Conservation (phyloP, 1,139 yeast species). For the Nakaseomyces kungkrabaensis region DNA sequence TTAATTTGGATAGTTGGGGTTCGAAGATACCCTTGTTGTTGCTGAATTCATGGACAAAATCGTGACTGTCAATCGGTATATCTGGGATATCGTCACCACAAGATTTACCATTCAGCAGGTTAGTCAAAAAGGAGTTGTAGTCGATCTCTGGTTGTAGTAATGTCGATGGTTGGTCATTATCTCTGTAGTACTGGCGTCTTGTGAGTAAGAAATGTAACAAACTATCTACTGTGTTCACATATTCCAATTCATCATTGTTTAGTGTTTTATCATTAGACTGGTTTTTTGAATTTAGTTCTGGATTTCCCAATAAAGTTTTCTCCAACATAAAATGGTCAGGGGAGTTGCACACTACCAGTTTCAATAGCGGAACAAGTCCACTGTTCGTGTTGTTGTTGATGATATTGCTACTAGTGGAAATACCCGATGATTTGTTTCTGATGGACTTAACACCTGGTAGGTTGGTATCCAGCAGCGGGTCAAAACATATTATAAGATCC, state of each 20-base stretch:
- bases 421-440: conserved; percentile 7
- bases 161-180: background rate
- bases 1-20: conserved; percentile 11
- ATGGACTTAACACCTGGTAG: conserved; percentile 25
- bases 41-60: background rate
- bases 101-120: conserved; percentile 8
- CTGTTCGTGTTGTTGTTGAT: background rate
- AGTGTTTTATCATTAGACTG: background rate
- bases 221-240: conserved; percentile 13
- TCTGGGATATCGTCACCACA: conserved; percentile 12
- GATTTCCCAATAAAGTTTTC: background rate
- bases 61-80: background rate
- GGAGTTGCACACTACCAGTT: conserved; percentile 34
- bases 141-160: background rate
- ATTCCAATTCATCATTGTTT: conserved; percentile 12
- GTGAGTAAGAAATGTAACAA: conserved; percentile 19
- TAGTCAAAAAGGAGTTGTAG: conserved; percentile 7
- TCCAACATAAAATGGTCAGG: conserved; percentile 32
- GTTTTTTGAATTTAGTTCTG: background rate
- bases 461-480: conserved; percentile 38
- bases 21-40: conserved; percentile 9
- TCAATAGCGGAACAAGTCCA: conserved; percentile 10
- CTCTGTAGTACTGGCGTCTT: background rate
- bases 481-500: conserved; percentile 50
- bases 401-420: background rate